Evolutionary conservation across 495 filamentous ascomycete genomes (phyloP).

Genomic region (Ramalina peruviana): DNA sequence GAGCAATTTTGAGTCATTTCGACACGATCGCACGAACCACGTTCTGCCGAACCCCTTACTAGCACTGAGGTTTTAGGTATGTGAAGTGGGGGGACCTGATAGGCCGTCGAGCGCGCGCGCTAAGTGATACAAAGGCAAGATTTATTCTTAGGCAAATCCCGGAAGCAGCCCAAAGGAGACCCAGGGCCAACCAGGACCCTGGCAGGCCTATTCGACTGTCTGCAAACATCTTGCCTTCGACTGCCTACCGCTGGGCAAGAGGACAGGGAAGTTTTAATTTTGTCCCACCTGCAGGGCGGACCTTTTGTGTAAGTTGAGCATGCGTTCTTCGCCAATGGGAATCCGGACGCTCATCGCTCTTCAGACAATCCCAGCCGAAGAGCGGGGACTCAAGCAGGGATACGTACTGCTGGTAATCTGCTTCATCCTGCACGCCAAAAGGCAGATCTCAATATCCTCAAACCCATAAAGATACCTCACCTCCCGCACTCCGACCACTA

Average conservation of each 20-base stretch:
- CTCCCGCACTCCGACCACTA: slow-evolving; percentile 2
- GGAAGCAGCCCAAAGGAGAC: slow-evolving; percentile 1
- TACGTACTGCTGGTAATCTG: background rate
- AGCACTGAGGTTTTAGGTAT: slow-evolving; percentile 4
- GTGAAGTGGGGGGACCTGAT: slow-evolving; percentile 5
- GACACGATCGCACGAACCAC: background rate
- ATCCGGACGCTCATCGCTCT: slow-evolving; percentile 1
- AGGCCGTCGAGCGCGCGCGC: slow-evolving; percentile 9
- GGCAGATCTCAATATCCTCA: slow-evolving; percentile 9
- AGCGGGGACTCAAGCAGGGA: slow-evolving; percentile 8
- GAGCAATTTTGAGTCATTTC: background rate
- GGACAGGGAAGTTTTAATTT: background rate
- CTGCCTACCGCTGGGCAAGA: slow-evolving; percentile 4
- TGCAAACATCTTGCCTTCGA: background rate
- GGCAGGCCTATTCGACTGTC: background rate
- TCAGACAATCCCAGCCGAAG: slow-evolving; percentile 7
- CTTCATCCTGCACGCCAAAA: slow-evolving; percentile 12
- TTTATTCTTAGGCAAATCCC: background rate
- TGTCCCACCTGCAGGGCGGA: background rate
- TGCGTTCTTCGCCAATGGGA: slow-evolving; percentile 11
- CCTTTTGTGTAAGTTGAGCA: slow-evolving; percentile 1
- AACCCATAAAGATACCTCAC: slow-evolving; percentile 8
- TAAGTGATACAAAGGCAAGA: slow-evolving; percentile 12
- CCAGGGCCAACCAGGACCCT: background rate
- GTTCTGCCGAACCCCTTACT: background rate